These are phyloP conservation scores for Alloascoidea africana DNA, from an alignment of 805 yeast genomes.

Conservation along the genomic window DNA sequence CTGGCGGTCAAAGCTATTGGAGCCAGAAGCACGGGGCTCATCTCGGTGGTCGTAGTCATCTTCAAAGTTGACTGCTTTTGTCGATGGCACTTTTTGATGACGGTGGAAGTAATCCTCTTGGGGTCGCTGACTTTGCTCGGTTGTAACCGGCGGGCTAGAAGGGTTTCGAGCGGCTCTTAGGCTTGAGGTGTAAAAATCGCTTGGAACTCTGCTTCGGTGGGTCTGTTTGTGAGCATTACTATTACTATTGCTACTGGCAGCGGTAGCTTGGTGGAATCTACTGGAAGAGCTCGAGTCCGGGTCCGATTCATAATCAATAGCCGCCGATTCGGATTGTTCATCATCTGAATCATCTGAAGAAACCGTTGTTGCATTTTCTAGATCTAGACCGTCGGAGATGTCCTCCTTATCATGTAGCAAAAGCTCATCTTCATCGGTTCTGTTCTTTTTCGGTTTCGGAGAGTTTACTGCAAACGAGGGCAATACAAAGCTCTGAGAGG, in stretches of 20 bases:
- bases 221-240: background rate
- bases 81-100: too few relatives aligned
- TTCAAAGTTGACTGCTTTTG: too few relatives aligned
- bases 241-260: background rate
- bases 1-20: background rate
- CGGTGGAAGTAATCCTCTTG: too few relatives aligned
- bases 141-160: background rate
- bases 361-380: background rate
- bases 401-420: slow-evolving; percentile 19
- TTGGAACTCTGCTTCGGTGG: background rate
- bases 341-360: slow-evolving; percentile 1
- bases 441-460: too few relatives aligned
- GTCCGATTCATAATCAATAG: too few relatives aligned
- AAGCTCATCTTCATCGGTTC: too few relatives aligned
- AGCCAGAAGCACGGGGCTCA: background rate
- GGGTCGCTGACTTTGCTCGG: too few relatives aligned
- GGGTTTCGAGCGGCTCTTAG: too few relatives aligned
- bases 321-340: background rate
- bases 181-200: too few relatives aligned
- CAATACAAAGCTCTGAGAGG: too few relatives aligned
- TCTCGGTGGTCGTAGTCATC: too few relatives aligned
- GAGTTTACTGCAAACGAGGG: too few relatives aligned
- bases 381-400: background rate
- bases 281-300: background rate
- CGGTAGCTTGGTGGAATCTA: background rate